These are phyloP conservation scores for Kodamaea laetipori DNA, from an alignment of 805 yeast species.

Conservation along the genomic window DNA sequence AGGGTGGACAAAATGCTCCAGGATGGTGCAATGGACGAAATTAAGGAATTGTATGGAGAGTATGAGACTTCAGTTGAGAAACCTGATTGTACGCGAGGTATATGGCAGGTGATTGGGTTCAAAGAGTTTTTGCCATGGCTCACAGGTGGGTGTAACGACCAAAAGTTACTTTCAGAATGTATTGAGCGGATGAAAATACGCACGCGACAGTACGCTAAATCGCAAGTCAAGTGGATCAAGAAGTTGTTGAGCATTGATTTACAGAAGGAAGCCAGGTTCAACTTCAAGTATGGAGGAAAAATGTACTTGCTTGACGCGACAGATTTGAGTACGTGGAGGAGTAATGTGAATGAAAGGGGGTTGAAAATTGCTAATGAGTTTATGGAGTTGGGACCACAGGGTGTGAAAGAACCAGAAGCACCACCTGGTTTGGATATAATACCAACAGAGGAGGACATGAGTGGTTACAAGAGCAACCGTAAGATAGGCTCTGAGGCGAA, in stretches of 20 bases:
- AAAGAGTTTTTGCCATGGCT: constrained; percentile 84
- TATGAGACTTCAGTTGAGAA: constrained; percentile 35
- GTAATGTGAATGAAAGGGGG: constrained; percentile 59
- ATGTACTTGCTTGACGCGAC: constrained; percentile 77
- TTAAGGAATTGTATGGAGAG: constrained; percentile 55
- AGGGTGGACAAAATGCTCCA: constrained; percentile 85
- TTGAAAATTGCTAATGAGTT: constrained; percentile 45
- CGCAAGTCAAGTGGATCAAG: constrained; percentile 88
- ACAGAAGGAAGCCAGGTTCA: constrained; percentile 45
- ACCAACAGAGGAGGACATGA: constrained; percentile 26
- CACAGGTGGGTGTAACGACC: constrained; percentile 19
- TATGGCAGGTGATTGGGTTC: constrained; percentile 95
- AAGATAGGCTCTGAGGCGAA: constrained; percentile 32
- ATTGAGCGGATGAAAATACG: constrained; percentile 76
- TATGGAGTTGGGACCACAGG: constrained; percentile 28
- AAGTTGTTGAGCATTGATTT: constrained; percentile 67
- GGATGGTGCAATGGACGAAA: constrained; percentile 69
- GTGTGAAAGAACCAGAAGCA: constrained; percentile 28
- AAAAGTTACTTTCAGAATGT: constrained; percentile 42
- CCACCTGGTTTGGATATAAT: constrained; percentile 31
- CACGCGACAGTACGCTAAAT: constrained; percentile 84
- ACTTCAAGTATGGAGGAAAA: constrained; percentile 60
- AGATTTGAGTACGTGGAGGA: constrained; percentile 62
- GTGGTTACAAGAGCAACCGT: constrained; percentile 39
- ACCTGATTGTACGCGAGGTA: constrained; percentile 68